Evolutionary conservation across 2,329 filamentous ascomycete genomes (phyloP), one percentile per base, ranked within the genome.

Genomic region (Rhynchosporium secalis): DNA sequence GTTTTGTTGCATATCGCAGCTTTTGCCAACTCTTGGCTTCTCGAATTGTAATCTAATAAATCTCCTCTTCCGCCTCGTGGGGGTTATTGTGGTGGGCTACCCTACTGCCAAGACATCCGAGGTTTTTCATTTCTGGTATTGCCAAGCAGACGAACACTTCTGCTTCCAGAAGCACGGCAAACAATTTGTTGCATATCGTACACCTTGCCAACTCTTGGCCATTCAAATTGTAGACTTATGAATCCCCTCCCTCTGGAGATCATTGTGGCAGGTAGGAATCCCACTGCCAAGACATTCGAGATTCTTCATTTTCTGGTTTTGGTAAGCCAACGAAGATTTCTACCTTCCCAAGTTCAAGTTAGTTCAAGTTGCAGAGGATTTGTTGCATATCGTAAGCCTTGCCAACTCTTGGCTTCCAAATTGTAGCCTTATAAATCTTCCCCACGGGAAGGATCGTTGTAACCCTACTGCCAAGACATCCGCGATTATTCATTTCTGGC

Each of bases 191-290:
- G 46, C 46, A 48, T 5, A 29, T 48, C 46, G 55, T 46, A 57
- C 10, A 33, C 13, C 36, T 47, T 46, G 55, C 41, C 55, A 47
- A 58, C 9, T 26, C 31, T 58, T 58, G 33, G 55, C 55, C 20
- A 20, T 20, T 20, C 20, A 20, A 20, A 1, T 20, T 20, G 20
- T 20, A 20, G 20, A 20, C 20, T 20, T 20, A 20, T 20, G 20
- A 20, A 20, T 20, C 1, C 20, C 20, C 1, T 20, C 1, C 20
- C 20, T 20, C 20, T 20, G 1, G 20, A 20, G 20, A 20, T 20
- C 20, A 20, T 1, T 20, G 20, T 20, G 20, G 20, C 20, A 20
- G 20, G 20, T 20, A 20, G 20, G 20, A 20, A 20, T 28, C 8
- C 2, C 15, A 46, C 43, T 36, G 48, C 48, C 29, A 51, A 51